Evolutionary conservation across 768 basidiomycete species (phyloP).

Genomic region (Tephrocybe sp.): DNA sequence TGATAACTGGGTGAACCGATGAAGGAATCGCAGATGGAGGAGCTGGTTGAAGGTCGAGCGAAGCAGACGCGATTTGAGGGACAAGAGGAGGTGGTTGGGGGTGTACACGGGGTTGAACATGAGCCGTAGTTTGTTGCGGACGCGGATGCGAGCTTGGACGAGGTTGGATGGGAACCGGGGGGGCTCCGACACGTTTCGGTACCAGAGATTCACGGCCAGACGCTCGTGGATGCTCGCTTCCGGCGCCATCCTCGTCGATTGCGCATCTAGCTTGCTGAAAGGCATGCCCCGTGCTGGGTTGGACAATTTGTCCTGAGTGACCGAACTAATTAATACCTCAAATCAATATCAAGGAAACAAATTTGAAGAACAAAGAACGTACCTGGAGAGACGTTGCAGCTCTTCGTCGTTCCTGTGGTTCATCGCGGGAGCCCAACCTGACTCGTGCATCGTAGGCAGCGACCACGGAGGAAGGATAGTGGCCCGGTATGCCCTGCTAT

Average conservation of each 20-base stretch:
- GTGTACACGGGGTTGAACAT: neutral
- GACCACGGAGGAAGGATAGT: conserved; percentile 8
- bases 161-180: too few relatives aligned
- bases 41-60: neutral
- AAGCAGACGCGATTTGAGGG: neutral
- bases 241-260: neutral
- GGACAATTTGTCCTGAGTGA: neutral
- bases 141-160: neutral
- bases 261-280: neutral
- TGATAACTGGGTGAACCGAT: conserved; percentile 7
- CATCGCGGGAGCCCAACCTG: neutral
- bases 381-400: neutral
- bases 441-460: conserved; percentile 1
- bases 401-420: neutral
- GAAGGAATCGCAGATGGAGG: neutral
- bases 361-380: neutral
- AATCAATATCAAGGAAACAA: neutral
- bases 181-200: neutral
- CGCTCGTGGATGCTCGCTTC: neutral
- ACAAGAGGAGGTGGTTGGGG: neutral
- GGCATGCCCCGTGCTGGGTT: neutral
- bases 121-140: neutral
- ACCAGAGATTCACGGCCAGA: neutral
- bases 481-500: neutral
- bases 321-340: neutral